Base-by-base conservation (phyloP, 2,329 filamentous ascomycete species). In the Ceratocystis lukuohia region DNA sequence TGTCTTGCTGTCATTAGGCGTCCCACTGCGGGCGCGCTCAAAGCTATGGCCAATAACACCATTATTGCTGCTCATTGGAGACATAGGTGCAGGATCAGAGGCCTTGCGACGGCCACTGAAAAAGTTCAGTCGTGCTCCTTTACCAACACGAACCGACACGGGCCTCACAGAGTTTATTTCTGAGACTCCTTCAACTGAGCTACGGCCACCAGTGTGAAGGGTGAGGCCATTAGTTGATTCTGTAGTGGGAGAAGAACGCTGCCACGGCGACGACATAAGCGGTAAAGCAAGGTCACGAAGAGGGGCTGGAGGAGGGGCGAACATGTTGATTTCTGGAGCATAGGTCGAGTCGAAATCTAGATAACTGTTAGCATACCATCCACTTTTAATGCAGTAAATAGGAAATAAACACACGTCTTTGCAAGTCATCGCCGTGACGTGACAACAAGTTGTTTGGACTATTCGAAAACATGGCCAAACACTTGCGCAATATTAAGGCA, bases 401-500 rank as follows among this genome's bases (percentile, higher is more conserved):
- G 28, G 30, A n/a, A 33, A 20, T 20, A 37, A 62, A 81, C 86
- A 77, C 80, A 90, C 88, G 80, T 75, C 79, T 79, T 68, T 82
- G 79, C 45, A 91, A 78, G 73, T 88, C 84, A 72, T 83, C 80
- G 41, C 83, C 78, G 57, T 77, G 78, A 69, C 76, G 78, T 71
- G 75, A 79, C 74, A 83, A 84, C 75, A 77, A 80, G 74, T 79
- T 84, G 74, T 82, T 84, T 48, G 75, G 82, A 77, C 80, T 85
- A 74, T 82, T 84, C 67, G 82, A 81, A 74, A 90, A 89, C 71
- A 86, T 80, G 3, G 80, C 80, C 69, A 97, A 76, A 71, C 90
- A 93, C 69, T 90, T 86, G 77, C 93, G 91, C 71, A 97, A 85
- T 74, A 90, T 87, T 68, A 96, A 82, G 2, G 91, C 90, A 74